Percentiles rank a stretch among this genome's conserved stretches.
phyloP scores from a whole-genome alignment of 257 asterid genomes.

The Craterostigma plantagineum region DNA sequence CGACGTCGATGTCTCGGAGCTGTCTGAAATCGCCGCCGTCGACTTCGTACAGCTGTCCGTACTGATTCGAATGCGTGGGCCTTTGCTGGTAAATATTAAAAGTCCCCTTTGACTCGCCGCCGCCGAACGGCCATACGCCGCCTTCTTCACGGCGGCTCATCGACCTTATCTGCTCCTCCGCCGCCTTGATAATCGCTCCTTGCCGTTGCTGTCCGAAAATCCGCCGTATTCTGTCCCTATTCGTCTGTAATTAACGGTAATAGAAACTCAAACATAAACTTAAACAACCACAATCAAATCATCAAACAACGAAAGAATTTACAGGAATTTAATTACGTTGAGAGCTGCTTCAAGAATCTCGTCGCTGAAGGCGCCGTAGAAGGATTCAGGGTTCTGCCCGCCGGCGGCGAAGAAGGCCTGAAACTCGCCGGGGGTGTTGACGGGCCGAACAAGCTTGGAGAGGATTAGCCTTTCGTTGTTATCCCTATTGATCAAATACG shows the following conservation, averaged over 20 bases:
- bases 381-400: slow-evolving; percentile 36
- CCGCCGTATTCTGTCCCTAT: slow-evolving; percentile 19
- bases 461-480: slow-evolving; percentile 22
- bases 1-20: slow-evolving; percentile 27
- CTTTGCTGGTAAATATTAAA: slow-evolving; percentile 22
- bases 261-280: too few species aligned
- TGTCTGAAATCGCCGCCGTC: slow-evolving; percentile 14
- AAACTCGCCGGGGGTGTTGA: slow-evolving; percentile 32
- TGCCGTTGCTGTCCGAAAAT: slow-evolving; percentile 29
- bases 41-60: slow-evolving; percentile 38
- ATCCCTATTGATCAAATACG: slow-evolving; percentile 36
- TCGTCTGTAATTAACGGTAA: slow-evolving; percentile 12
- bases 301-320: too few species aligned
- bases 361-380: slow-evolving; percentile 30
- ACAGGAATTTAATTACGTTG: slow-evolving; percentile 14
- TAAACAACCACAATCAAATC: too few species aligned
- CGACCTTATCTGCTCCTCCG: slow-evolving; percentile 36
- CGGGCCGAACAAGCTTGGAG: slow-evolving; percentile 30
- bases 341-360: slow-evolving; percentile 54
- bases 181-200: slow-evolving; percentile 34
- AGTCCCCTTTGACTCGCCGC: slow-evolving; percentile 18
- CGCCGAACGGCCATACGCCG: slow-evolving; percentile 52
- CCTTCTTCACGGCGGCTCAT: slow-evolving; percentile 40
- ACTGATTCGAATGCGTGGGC: slow-evolving; percentile 24
- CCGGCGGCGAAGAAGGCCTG: slow-evolving; percentile 47